A percentile compares a stretch with the other conserved stretches of the same genome.
phyloP scores from a whole-genome alignment of 768 basidiomycete genomes.

The Phanerodontia chrysosporium region DNA sequence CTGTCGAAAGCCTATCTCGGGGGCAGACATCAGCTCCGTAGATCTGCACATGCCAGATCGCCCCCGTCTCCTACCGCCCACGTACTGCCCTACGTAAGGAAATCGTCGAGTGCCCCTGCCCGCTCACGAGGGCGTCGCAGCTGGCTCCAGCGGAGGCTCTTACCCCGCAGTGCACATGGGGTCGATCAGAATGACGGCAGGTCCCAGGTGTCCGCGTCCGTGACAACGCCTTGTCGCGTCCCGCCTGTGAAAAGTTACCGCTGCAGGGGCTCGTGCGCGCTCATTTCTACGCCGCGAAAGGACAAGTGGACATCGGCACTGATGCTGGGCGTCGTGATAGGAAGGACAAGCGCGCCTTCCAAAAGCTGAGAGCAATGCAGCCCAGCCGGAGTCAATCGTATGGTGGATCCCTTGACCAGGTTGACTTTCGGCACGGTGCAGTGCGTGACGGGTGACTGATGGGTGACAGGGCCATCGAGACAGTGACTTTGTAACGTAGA shows the following conservation, averaged over 20 bases:
- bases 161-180: background rate
- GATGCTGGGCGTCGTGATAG: too few species aligned
- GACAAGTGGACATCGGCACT: background rate
- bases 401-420: too few species aligned
- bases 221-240: background rate
- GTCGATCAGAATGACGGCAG: conserved; percentile 3
- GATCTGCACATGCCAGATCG: background rate
- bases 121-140: background rate
- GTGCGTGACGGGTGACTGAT: too few species aligned
- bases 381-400: too few species aligned
- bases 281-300: background rate
- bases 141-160: background rate
- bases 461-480: too few species aligned
- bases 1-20: conserved; percentile 1
- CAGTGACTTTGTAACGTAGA: too few species aligned
- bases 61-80: background rate
- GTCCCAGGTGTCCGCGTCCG: background rate
- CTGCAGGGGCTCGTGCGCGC: background rate
- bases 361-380: too few species aligned
- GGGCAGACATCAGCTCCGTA: background rate
- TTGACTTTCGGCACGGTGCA: too few species aligned
- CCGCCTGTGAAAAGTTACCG: background rate
- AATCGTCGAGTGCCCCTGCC: too few species aligned
- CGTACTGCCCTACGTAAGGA: background rate
- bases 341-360: too few species aligned